Evolutionary conservation across 495 filamentous ascomycete species (phyloP), one percentile per base, ranked within the genome.

Genomic region (Hypomontagnella submonticulosa): DNA sequence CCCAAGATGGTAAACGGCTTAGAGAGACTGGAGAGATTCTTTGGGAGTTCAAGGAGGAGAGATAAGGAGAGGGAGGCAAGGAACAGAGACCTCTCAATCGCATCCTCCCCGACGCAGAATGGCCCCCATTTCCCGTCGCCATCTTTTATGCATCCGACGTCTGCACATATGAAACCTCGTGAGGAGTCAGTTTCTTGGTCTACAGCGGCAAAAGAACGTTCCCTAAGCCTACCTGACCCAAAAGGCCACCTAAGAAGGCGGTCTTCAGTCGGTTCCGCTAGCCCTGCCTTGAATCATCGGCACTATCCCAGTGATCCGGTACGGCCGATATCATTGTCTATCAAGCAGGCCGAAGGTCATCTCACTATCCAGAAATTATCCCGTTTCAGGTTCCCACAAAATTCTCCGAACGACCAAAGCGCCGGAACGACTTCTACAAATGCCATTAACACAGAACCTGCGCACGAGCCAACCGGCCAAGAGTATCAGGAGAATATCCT

Each of bases 141-240:
- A 8, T 79, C 81, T 1, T 83, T 76, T 63, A 77, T 83, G 50
- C 66, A 75, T 32, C 81, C 80, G n/a, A 81, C 74, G 10, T 78
- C 78, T 12, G 75, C 65, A 32, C 74, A 76, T 5, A 83, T 83
- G 81, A 60, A 75, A 46, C 79, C 81, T 6, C 73, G 81, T 16
- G 75, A 82, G 20, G 79, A 80, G 42, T 48, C 71, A 3, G 36
- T 63, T 41, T 41, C 70, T 41, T 53, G 62, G 32, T 16, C 61
- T 20, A 67, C 49, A 46, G 34, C 41, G 16, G 51, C 56, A 11
- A 75, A 73, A 38, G 59, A 63, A 9, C 75, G 79, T 7, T 71
- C 78, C 36, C 69, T 71, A 7, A 80, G 80, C 57, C 69, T 81
- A 7, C 78, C 80, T 0, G 75, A 77, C 12, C 40, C 75, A 1